Base-by-base conservation (phyloP, 192 early-diverging fungal species). In the Diversispora epigaea region DNA sequence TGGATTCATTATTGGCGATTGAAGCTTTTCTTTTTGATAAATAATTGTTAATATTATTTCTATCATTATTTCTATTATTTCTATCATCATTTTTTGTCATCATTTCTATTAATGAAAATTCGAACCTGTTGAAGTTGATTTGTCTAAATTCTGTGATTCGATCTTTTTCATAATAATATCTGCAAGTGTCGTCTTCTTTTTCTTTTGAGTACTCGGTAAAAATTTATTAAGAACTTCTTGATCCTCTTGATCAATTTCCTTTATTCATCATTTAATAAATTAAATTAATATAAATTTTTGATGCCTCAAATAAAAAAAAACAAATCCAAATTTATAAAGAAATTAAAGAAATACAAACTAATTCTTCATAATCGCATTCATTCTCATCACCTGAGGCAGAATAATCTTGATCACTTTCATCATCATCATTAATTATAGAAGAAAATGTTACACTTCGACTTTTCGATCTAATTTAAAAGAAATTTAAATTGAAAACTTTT, bases 121-220 rank as follows among this genome's bases (percentile, higher is more conserved):
- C 77, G 66, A 61, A 56, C 76, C n/a, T 52, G 39, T 14, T 73
- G 55, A 67, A 60, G 77, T 73, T 47, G 77, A 61, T 63, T 85
- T 81, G 12, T 71, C 77, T 7, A 78, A 86, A 77, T 93, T 88
- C 72, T 90, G 89, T 61, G 91, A 88, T 68, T 91, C 86, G 76
- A 99, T 95, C 85, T 97, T 97, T 74, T 90, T 88, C 94, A 97
- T 96, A 79, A 99, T 99, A 60, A 99, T 80, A 76, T 99, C 96
- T 4, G 97, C 93, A 47, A 99, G 86, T 46, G 93, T 97, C 80
- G 93, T 97, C 80, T 93, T 89, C 71, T 93, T 92, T 81, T 93
- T 90, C 49, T 80, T 83, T 19, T 94, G 95, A 22, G 92, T 94
- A 50, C 85, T 83, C 8, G 91, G 90, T 88, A 99, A 89, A 80